Conservation (phyloP, 768 basidiomycete species). For the Tylopilus felleus region DNA sequence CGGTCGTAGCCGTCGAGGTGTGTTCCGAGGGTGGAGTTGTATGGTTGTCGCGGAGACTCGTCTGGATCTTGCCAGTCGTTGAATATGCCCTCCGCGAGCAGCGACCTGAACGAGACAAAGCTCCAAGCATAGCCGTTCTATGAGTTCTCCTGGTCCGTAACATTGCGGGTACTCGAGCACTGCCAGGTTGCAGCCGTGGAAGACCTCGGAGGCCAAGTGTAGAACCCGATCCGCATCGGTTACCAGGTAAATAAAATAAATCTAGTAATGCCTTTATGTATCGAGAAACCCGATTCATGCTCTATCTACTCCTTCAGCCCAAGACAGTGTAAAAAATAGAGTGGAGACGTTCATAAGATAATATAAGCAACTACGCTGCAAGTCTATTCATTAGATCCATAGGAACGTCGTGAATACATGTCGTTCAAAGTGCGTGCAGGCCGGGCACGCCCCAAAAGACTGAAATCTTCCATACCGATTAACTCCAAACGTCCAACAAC, state of each 20-base stretch:
- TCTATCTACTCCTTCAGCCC: too few species aligned
- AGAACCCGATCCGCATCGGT: background rate
- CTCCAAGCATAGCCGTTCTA: conserved; percentile 3
- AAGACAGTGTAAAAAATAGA: background rate
- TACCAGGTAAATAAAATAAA: background rate
- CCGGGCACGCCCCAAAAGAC: background rate
- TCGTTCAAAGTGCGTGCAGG: conserved; percentile 2
- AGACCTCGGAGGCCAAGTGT: background rate
- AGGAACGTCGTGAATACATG: conserved; percentile 9
- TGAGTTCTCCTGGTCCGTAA: conserved; percentile 14
- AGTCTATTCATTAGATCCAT: conserved; percentile 21
- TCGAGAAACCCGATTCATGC: background rate
- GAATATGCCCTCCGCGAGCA: conserved; percentile 4
- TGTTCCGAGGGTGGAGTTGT: conserved; percentile 5
- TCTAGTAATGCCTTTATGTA: background rate
- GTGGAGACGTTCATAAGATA: conserved; percentile 3
- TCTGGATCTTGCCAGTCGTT: background rate
- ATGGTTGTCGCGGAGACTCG: conserved; percentile 1
- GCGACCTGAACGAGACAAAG: conserved; percentile 12
- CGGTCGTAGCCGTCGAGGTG: background rate
- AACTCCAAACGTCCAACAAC: conserved; percentile 89
- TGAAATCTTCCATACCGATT: conserved; percentile 17
- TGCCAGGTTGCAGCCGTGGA: background rate
- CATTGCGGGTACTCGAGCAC: conserved; percentile 12
- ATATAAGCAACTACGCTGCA: conserved; percentile 4